Evolutionary conservation across 2,329 filamentous ascomycete genomes (phyloP), one percentile per base, ranked within the genome.

Genomic region (Orbilia brochopaga): DNA sequence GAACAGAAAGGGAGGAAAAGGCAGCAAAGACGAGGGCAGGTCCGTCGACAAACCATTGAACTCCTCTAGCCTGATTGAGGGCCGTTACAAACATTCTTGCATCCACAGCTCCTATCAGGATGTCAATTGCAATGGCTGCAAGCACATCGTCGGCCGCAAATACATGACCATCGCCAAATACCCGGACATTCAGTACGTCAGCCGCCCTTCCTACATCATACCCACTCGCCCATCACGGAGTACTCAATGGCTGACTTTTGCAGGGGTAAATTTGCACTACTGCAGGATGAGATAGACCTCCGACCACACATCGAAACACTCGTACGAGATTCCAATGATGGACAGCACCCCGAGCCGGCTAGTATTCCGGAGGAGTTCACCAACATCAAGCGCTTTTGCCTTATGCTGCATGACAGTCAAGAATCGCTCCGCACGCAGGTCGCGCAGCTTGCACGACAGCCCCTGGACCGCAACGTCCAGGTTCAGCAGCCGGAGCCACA

Each of bases 301-400:
- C 42, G 37, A 2, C 15, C 30, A 17, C 35, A 4, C 23, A 35
- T 24, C 27, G 44, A 13, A 19, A 35, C 24, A 4, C 3, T 32
- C 27, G 8, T 8, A 32, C 37, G 37, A 42, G 37, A 4, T 15
- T 42, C 13, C 32, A 13, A 37, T 13, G n/a, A 15, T 46, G 19
- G 37, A 15, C 7, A n/a, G 19, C 35, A 8, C 19, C 32, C 42
- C 27, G 44, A 13, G 21, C 46, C 24, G 19, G 17, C 52, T 10
- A 54, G 60, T 11, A 37, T 70, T 2, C 32, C 60, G n/a, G 27
- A 70, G 24, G 66, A 70, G 35, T 64, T 70, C 19, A 57, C 56
- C 13, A 15, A 23, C 21, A 7, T 70, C 15, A 70, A 70, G 55
- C 53, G 50, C 5, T 70, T 70, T 52, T 70, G 66, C 23, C 54